Evolutionary conservation across 805 yeast genomes (phyloP), one percentile per base, ranked within the genome.

Genomic region (Barnettozyma botsteinii): DNA sequence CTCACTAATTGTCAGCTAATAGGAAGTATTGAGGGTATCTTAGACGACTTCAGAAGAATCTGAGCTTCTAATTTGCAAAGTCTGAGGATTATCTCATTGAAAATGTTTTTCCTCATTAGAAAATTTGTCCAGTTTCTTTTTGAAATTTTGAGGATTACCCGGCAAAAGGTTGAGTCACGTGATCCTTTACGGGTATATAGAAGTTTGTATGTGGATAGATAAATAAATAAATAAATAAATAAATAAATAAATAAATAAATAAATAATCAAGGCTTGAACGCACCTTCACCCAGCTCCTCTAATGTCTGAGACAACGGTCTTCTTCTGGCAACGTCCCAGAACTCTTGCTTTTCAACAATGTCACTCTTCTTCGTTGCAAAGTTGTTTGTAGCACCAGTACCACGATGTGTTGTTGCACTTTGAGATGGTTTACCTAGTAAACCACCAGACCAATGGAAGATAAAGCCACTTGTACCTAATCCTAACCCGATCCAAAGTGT

Each of bases 241-340:
- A 26, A 38, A 39, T 28, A 20, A 35, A 30, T 35, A 37, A 33
- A 44, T 40, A 41, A 35, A 41, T 42, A 43, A 17, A 20, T 23
- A 25, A 34, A 32, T 21, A 34, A 31, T 41, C 37, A 53, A 26
- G 53, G 55, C 39, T 51, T 51, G 42, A 51, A 48, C 2, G 50
- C 55, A 21, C 54, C 56, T 20, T 53, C 54, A 7, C 95, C 95
- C 50, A 85, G 69, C 54, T 79, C 80, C 46, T 76, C 81, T 21
- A 82, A 74, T 9, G 94, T 84, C 64, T 84, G 88, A 17, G 87
- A 77, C 49, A 85, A 65, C 14, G 95, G 95, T 55, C 85, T 75
- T 69, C 95, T 80, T 66, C 79, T 75, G 58, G 78, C 76, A 27
- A 80, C 79, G 48, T 85, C 91, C 88, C 88, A 86, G 65, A 84